Evolutionary conservation across 2,329 filamentous ascomycete genomes (phyloP), one percentile per base, ranked within the genome.

Genomic region (Pyricularia pennisetigena): DNA sequence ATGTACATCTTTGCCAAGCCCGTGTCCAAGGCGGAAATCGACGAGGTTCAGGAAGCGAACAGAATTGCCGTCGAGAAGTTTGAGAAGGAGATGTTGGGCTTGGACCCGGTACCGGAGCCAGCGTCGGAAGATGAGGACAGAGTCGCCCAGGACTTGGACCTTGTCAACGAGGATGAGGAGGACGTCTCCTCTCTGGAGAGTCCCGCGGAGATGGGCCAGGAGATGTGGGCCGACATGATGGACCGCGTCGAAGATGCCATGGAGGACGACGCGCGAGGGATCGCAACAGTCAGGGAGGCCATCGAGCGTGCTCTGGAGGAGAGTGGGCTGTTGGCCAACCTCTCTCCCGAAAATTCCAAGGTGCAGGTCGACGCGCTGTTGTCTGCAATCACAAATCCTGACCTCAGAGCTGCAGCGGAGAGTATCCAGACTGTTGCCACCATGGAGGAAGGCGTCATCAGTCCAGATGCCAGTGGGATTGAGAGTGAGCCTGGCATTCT

Each of bases 1-100:
- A 94, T 97, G 86, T 94, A 97, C 75, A 87, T 98, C 67, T 97
- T 97, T 75, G 94, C 90, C 16, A 90, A 97, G 76, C 94, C 95
- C 3, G 88, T 98, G 67, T 86, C 85, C 0, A 85, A 91, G 5
- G 84, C 88, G 5, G 83, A 92, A 67, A 92, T 96, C 70, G 81
- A 90, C 23, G 77, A 79, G 14, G 91, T 95, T n/a, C 94, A 98
- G 76, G 85, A 82, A 26, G 83, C 83, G 16, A 88, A 86, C 69
- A 86, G 87, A 71, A 85, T 82, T 23, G 85, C 86, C 41, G 84
- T 93, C 26, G 87, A 90, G 65, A 85, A 85, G 14, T 92, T 92
- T 72, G 90, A 96, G 76, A 82, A 82, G 57, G 78, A 82, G 16
- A 83, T 92, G 20, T 79, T 88, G 62, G 86, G 83, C 9, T 72